phyloP scores from a whole-genome alignment of 495 filamentous ascomycete genomes.

The Xylaria telfairii region DNA sequence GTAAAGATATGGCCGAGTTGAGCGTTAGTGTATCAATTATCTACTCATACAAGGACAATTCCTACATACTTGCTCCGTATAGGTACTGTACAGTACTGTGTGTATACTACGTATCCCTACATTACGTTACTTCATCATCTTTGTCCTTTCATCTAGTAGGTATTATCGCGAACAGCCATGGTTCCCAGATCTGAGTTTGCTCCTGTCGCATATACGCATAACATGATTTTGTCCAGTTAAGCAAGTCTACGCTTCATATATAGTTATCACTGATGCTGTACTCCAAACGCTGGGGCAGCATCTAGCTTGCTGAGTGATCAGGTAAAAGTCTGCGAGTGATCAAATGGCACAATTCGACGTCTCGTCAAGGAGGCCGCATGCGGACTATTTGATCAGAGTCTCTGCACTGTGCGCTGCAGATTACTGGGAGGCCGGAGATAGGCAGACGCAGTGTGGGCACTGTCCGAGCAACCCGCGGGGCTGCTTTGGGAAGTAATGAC shows the following conservation, averaged over 20 bases:
- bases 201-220: neutral
- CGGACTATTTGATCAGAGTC: slow-evolving; percentile 3
- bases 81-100: neutral
- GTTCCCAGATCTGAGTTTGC: neutral
- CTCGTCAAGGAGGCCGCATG: slow-evolving; percentile 1
- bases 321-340: neutral
- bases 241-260: neutral
- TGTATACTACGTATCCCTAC: neutral
- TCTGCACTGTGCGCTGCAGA: neutral
- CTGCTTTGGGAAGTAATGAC: slow-evolving; percentile 22
- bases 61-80: no score
- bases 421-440: slow-evolving; percentile 6
- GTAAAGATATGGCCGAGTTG: neutral
- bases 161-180: neutral
- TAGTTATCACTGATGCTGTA: neutral
- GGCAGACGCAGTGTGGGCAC: neutral
- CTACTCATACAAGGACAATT: no score
- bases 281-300: neutral
- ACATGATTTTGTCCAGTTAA: neutral
- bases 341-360: neutral
- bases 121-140: neutral
- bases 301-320: neutral
- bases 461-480: neutral
- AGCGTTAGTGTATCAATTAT: neutral
- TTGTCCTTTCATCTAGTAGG: neutral